phyloP scores from a whole-genome alignment of 1,139 yeast species.

The Schwanniomyces etchellsii region DNA sequence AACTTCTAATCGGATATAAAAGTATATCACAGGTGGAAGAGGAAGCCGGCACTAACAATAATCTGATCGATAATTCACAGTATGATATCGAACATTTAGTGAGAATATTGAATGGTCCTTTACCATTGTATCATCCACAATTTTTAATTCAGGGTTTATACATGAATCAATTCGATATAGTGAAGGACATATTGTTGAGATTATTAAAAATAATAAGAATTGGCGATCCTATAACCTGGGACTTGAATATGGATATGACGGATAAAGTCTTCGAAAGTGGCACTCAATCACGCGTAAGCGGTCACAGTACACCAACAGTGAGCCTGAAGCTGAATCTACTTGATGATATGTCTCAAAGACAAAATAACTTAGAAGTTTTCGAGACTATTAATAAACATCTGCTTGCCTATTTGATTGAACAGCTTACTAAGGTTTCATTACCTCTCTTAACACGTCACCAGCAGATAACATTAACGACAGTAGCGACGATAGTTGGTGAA shows the following conservation, averaged over 20 bases:
- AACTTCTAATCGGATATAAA: conserved; percentile 49
- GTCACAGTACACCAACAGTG: conserved; percentile 10
- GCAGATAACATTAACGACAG: conserved; percentile 73
- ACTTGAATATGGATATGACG: conserved; percentile 25
- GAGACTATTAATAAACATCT: conserved; percentile 40
- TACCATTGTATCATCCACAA: conserved; percentile 92
- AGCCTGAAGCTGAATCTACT: neutral
- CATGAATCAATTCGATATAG: conserved; percentile 53
- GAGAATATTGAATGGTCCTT: conserved; percentile 76
- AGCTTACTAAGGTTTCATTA: conserved; percentile 57
- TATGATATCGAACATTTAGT: conserved; percentile 50
- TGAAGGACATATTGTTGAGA: conserved; percentile 49
- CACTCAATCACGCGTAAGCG: conserved; percentile 7
- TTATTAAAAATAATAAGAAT: conserved; percentile 47
- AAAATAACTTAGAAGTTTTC: conserved; percentile 20
- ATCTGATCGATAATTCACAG: conserved; percentile 29
- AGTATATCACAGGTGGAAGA: conserved; percentile 17
- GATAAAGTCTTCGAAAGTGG: conserved; percentile 10
- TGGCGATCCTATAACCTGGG: conserved; percentile 30
- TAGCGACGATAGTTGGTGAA: conserved; percentile 57
- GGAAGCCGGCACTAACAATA: neutral
- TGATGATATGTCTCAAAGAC: neutral
- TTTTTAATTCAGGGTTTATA: conserved; percentile 72
- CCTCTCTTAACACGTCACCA: conserved; percentile 89
- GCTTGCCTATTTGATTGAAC: conserved; percentile 49